A percentile compares a stretch with the other conserved stretches of the same genome.
phyloP scores from a whole-genome alignment of 495 filamentous ascomycete species.

The Podospora anserina region DNA sequence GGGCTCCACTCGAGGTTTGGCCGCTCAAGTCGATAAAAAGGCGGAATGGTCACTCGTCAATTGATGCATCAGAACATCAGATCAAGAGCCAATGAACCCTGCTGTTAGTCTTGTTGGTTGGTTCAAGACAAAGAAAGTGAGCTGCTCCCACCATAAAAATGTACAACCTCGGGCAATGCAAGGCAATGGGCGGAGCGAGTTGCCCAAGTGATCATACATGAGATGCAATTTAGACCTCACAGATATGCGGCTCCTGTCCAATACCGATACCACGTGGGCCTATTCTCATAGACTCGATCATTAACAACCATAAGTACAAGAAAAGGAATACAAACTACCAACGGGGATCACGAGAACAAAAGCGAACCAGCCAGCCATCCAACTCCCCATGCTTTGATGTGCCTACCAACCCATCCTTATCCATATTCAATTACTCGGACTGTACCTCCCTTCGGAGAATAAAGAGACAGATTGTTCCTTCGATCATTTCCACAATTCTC shows the following conservation, averaged over 20 bases:
- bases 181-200: neutral
- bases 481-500: neutral
- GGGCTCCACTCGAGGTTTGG: neutral
- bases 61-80: neutral
- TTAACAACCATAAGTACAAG: slow-evolving; percentile 2
- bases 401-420: neutral
- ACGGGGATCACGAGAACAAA: neutral
- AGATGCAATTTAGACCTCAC: neutral
- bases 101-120: neutral
- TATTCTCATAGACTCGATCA: neutral
- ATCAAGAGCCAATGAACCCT: neutral
- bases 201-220: neutral
- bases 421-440: neutral
- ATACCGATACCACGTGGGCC: neutral
- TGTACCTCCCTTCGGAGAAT: neutral
- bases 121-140: neutral
- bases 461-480: neutral
- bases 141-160: neutral
- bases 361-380: neutral
- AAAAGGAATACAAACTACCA: neutral
- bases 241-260: neutral
- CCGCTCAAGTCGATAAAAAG: neutral
- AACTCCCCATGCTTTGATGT: neutral
- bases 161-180: neutral
- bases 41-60: neutral